phyloP scores from a whole-genome alignment of 1,139 yeast species.

The Sugiyamaella grinbergsii region DNA sequence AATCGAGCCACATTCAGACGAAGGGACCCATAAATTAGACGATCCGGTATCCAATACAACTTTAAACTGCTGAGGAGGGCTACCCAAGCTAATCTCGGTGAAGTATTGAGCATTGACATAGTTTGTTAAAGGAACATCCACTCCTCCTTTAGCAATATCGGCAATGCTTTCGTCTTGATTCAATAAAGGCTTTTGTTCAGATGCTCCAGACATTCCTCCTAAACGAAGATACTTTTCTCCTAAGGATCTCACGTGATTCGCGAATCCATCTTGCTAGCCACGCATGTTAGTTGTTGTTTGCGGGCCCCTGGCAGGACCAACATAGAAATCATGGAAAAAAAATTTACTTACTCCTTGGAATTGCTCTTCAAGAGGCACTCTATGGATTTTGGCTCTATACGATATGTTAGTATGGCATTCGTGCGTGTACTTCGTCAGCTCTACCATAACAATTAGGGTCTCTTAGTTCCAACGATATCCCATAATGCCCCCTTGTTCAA shows the following conservation, averaged over 20 bases:
- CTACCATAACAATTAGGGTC: conserved; percentile 7
- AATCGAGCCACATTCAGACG: conserved; percentile 81
- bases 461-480: not conserved
- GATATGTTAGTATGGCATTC: not conserved
- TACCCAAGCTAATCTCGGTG: conserved; percentile 85
- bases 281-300: not conserved
- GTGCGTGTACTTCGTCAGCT: not conserved
- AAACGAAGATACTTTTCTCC: conserved; percentile 69
- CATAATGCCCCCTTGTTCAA: conserved; percentile 12
- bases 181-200: conserved; percentile 34
- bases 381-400: conserved; percentile 51
- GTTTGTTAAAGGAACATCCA: conserved; percentile 82
- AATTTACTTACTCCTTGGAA: conserved; percentile 51
- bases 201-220: conserved; percentile 43
- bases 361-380: conserved; percentile 63
- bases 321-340: not conserved
- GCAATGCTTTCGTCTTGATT: conserved; percentile 43
- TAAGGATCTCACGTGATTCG: conserved; percentile 67
- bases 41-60: conserved; percentile 85
- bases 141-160: conserved; percentile 45
- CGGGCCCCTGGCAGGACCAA: too few species aligned
- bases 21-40: conserved; percentile 95
- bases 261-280: conserved; percentile 44
- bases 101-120: conserved; percentile 93
- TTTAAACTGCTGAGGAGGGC: conserved; percentile 90